Evolutionary conservation across 352 stramenopile species (phyloP).

Genomic region (Phytopythium mirpurense): DNA sequence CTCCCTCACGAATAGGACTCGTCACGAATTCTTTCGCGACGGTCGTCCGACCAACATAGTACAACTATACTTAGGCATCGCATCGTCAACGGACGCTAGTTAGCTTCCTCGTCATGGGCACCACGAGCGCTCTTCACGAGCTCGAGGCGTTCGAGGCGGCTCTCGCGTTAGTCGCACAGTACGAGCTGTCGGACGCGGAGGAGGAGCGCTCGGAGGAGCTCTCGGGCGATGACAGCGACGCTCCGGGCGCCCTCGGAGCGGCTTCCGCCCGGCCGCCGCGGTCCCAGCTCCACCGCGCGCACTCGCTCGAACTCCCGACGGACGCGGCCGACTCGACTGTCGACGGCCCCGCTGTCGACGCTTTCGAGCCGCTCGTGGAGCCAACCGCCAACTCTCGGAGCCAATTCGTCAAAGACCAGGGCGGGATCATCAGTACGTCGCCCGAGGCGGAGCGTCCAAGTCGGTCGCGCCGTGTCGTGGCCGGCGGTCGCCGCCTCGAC

Average conservation of each 20-base stretch:
- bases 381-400: background rate
- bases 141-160: slow-evolving; percentile 4
- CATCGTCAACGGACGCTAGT: too few species aligned
- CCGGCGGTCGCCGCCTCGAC: background rate
- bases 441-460: too few species aligned
- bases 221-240: background rate
- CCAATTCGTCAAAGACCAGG: background rate
- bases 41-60: too few species aligned
- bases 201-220: too few species aligned
- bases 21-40: too few species aligned
- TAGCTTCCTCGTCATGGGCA: too few species aligned
- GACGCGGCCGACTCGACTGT: background rate
- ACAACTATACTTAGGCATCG: too few species aligned
- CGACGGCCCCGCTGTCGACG: too few species aligned
- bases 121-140: too few species aligned
- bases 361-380: background rate
- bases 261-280: too few species aligned
- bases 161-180: slow-evolving; percentile 7
- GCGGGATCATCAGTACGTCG: too few species aligned
- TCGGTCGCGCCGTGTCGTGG: background rate
- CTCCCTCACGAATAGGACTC: too few species aligned
- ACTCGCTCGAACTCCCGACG: slow-evolving; percentile 1
- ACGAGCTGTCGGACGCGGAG: slow-evolving; percentile 5
- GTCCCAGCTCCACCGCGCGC: background rate
- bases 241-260: background rate